phyloP scores from a whole-genome alignment of 139 green algal species.

The Picochlorum sp. region DNA sequence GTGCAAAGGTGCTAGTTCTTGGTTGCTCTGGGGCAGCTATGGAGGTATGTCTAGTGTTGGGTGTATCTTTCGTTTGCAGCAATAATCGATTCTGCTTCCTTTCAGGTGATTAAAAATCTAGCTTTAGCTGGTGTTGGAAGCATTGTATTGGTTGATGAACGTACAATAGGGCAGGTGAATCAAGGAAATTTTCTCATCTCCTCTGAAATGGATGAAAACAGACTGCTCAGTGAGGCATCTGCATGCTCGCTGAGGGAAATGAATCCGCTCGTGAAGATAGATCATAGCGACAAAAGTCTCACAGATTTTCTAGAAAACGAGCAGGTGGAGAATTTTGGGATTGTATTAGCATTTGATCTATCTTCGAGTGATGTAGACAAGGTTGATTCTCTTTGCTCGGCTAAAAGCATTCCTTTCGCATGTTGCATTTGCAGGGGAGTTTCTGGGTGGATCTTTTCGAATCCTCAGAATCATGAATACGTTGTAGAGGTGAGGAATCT shows the following conservation, averaged over 20 bases:
- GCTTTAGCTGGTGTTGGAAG: conserved; percentile 75
- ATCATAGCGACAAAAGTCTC: conserved; percentile 13
- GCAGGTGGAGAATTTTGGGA: conserved; percentile 23
- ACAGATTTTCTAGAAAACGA: neutral
- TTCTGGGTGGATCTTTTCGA: conserved; percentile 53
- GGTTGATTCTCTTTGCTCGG: conserved; percentile 32
- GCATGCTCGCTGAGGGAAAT: conserved; percentile 65
- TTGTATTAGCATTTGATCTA: conserved; percentile 41
- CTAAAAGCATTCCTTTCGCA: conserved; percentile 49
- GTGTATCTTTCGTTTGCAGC: neutral
- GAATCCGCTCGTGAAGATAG: conserved; percentile 77
- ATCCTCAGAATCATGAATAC: conserved; percentile 59
- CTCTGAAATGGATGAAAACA: conserved; percentile 4
- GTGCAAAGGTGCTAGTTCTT: conserved; percentile 51
- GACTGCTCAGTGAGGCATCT: conserved; percentile 45
- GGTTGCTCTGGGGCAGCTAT: conserved; percentile 50
- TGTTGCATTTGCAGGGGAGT: conserved; percentile 35
- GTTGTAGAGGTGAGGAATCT: conserved; percentile 9
- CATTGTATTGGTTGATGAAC: conserved; percentile 56
- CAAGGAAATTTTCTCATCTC: conserved; percentile 66
- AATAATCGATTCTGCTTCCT: neutral
- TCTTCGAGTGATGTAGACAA: conserved; percentile 11
- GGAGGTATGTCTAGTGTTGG: conserved; percentile 45
- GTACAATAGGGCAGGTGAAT: conserved; percentile 9
- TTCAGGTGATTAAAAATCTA: conserved; percentile 86